A percentile compares a stretch with the other conserved stretches of the same genome.
phyloP scores from a whole-genome alignment of 1,139 yeast genomes.

The Zygoascus meyerae region DNA sequence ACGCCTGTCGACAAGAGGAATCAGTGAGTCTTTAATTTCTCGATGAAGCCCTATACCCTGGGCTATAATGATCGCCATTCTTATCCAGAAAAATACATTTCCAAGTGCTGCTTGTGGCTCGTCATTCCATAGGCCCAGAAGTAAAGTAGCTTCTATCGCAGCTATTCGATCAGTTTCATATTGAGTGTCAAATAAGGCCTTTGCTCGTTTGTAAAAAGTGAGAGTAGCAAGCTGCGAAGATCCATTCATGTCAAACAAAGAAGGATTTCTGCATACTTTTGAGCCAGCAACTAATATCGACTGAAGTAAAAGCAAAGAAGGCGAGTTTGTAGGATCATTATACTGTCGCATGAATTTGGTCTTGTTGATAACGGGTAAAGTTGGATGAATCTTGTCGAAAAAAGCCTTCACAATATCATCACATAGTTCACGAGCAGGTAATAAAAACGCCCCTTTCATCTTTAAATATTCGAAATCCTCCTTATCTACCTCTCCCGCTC shows the following conservation, averaged over 20 bases:
- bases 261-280: conserved; percentile 53
- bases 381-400: conserved; percentile 59
- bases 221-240: conserved; percentile 53
- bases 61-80: conserved; percentile 66
- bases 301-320: conserved; percentile 63
- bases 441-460: conserved; percentile 59
- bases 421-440: conserved; percentile 57
- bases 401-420: conserved; percentile 53
- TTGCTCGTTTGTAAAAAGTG: conserved; percentile 71
- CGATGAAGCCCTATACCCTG: conserved; percentile 78
- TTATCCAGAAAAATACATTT: conserved; percentile 72
- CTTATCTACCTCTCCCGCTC: conserved; percentile 44
- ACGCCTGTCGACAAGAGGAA: conserved; percentile 45
- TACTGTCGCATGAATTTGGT: conserved; percentile 53
- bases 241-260: conserved; percentile 51
- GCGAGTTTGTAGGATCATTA: conserved; percentile 57
- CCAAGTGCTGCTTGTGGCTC: conserved; percentile 66
- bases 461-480: conserved; percentile 59
- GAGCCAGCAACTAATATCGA: conserved; percentile 68
- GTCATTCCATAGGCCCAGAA: conserved; percentile 70
- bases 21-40: conserved; percentile 29
- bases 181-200: conserved; percentile 66
- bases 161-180: conserved; percentile 68
- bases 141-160: conserved; percentile 58
- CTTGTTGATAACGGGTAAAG: conserved; percentile 60